phyloP scores from a whole-genome alignment of 768 basidiomycete genomes.

The Neoboletus magnificus region DNA sequence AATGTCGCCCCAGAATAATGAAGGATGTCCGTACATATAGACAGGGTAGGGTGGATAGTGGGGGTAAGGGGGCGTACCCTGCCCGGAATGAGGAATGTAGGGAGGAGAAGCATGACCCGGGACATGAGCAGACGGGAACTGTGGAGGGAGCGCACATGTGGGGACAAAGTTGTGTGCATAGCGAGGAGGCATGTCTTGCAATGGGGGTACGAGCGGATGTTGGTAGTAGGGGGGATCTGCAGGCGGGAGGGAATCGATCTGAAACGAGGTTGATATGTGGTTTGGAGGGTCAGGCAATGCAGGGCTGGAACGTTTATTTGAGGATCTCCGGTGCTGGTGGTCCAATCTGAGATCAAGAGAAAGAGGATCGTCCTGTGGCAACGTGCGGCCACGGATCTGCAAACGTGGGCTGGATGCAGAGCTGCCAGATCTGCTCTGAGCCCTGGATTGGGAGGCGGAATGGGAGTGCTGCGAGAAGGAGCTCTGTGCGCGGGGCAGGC shows the following conservation, averaged over 20 bases:
- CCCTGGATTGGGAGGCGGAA: conserved; percentile 43
- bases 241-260: conserved; percentile 11
- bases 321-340: conserved; percentile 11
- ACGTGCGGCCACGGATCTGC: conserved; percentile 36
- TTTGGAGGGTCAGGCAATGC: conserved; percentile 15
- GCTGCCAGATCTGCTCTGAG: conserved; percentile 45
- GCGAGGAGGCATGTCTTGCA: conserved; percentile 23
- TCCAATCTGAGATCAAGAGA: conserved; percentile 24
- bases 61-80: conserved; percentile 35
- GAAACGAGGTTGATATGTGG: conserved; percentile 10
- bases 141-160: conserved; percentile 16
- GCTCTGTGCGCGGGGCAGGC: conserved; percentile 38
- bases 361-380: conserved; percentile 39
- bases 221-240: conserved; percentile 18
- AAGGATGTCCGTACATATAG: conserved; percentile 35
- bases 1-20: conserved; percentile 38
- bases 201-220: conserved; percentile 16
- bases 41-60: conserved; percentile 34
- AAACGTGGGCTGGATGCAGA: conserved; percentile 49
- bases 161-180: conserved; percentile 14
- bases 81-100: conserved; percentile 23
- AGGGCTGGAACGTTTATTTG: conserved; percentile 18
- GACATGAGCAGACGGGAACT: conserved; percentile 15
- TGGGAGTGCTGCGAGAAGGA: conserved; percentile 27
- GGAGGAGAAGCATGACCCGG: conserved; percentile 27